Evolutionary conservation across 805 yeast genomes (phyloP), one percentile per base, ranked within the genome.

Genomic region (Tetrapisispora nanseiensis): DNA sequence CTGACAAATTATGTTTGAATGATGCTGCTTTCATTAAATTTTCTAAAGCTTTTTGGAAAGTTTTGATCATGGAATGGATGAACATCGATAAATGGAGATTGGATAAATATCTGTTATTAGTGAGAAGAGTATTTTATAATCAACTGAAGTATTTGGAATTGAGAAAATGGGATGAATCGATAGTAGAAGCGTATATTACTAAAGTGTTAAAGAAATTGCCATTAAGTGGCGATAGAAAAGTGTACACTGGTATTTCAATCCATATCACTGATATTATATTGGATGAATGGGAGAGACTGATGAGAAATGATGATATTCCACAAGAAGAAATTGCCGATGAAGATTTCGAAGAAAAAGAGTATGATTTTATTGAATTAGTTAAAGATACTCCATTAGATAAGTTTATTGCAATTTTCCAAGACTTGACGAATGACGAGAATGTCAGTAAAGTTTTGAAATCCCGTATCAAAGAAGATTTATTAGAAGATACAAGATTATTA

Each of bases 241-340:
- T 79, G 20, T 81, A 94, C 34, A 75, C 74, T 50, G 92, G 92
- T 20, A 71, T 92, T 40, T 80, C 95, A 15, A 76, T 83, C 59
- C 98, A 90, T 66, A 62, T 90, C 32, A 71, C 84, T 46, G 97
- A 92, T 63, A 77, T 92, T 6, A 78, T 76, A 57, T 61, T 84
- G 30, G 97, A 87, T 51, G 98, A 90, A 63, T 64, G 90, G 46
- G 95, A 83, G 55, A 72, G 72, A 47, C 74, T 80, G 2, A 57
- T 81, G 42, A 76, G 75, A 47, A 71, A 66, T 29, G 74, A 69
- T 7, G 56, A 66, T 41, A 69, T 70, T 31, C 72, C 69, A 24
- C 66, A 67, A 33, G 75, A 71, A 20, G 72, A 66, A 37, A 22
- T 37, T 16, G 8, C 76, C 69, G 72, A 69, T 2, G 69, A 67